A percentile compares a stretch with the other conserved stretches of the same genome.
Conservation (phyloP, 2,329 filamentous ascomycete species). For the Tolypocladium ovalisporum region DNA sequence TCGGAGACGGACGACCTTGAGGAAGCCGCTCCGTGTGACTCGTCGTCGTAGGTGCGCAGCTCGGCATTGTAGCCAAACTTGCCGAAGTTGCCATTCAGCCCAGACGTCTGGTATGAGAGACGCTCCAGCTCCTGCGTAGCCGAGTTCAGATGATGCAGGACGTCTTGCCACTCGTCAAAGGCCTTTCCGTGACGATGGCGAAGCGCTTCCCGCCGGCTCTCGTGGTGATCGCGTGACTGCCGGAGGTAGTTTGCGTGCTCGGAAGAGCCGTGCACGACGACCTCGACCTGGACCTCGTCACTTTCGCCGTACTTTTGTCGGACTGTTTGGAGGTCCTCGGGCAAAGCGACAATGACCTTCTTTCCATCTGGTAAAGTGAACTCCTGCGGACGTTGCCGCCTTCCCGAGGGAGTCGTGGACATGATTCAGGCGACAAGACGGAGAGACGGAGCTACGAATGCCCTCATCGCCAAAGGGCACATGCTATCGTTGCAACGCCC, state of each 20-base stretch:
- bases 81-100: constrained; percentile 49
- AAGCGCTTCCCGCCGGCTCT: constrained; percentile 32
- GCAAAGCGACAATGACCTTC: constrained; percentile 44
- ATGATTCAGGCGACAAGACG: constrained; percentile 1
- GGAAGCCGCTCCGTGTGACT: constrained; percentile 6
- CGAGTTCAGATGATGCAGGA: constrained; percentile 39
- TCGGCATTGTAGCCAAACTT: constrained; percentile 53
- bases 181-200: constrained; percentile 35
- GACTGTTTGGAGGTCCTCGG: constrained; percentile 41
- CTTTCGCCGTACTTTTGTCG: constrained; percentile 28
- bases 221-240: constrained; percentile 41
- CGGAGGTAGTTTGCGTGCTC: constrained; percentile 35
- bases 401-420: constrained; percentile 11
- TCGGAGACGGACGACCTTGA: constrained; percentile 10
- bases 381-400: constrained; percentile 32
- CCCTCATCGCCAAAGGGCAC: background rate
- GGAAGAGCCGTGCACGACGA: constrained; percentile 45
- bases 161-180: constrained; percentile 45
- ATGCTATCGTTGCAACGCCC: background rate
- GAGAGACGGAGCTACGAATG: background rate
- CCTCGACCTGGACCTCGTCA: constrained; percentile 32
- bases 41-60: constrained; percentile 35
- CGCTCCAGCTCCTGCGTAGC: constrained; percentile 42
- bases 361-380: constrained; percentile 45
- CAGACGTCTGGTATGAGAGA: constrained; percentile 41